Percentiles rank a stretch among this genome's conserved stretches.
Conservation (phyloP, 352 stramenopile species). For the Globisporangium takayamanum region DNA sequence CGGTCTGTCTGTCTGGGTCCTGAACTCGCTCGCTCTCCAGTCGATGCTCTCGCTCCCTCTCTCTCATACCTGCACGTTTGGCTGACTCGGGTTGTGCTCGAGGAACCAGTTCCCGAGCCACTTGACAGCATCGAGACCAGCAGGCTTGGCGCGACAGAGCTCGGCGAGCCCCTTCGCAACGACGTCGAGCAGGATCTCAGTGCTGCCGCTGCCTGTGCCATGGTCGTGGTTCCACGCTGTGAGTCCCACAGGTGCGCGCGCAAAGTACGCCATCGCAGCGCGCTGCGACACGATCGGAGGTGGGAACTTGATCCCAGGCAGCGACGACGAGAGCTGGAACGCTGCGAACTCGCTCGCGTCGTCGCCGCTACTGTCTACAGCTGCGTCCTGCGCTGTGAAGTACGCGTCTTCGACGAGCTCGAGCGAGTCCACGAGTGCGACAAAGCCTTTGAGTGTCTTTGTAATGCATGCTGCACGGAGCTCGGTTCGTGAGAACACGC, state of each 20-base stretch:
- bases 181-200: conserved; percentile 47
- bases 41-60: background rate
- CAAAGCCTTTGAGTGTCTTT: conserved; percentile 59
- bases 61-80: conserved; percentile 38
- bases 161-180: conserved; percentile 69
- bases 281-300: conserved; percentile 46
- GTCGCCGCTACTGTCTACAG: conserved; percentile 7
- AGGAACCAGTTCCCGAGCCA: conserved; percentile 86
- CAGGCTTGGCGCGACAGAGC: conserved; percentile 76
- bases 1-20: no score
- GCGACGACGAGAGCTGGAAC: conserved; percentile 59
- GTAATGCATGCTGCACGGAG: conserved; percentile 37
- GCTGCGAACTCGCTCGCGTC: conserved; percentile 32
- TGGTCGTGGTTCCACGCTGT: conserved; percentile 38
- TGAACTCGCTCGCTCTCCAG: background rate
- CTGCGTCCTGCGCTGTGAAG: conserved; percentile 45
- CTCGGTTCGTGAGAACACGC: conserved; percentile 49
- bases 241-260: conserved; percentile 43
- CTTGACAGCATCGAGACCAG: conserved; percentile 62
- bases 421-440: conserved; percentile 52
- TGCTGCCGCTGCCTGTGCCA: conserved; percentile 20
- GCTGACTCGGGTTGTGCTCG: conserved; percentile 82
- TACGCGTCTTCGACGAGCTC: conserved; percentile 63
- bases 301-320: conserved; percentile 48
- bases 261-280: conserved; percentile 57